A percentile compares a stretch with the other conserved stretches of the same genome.
Evolutionary conservation across 495 filamentous ascomycete species (phyloP).

Genomic region (Aspergillus ellipticus): DNA sequence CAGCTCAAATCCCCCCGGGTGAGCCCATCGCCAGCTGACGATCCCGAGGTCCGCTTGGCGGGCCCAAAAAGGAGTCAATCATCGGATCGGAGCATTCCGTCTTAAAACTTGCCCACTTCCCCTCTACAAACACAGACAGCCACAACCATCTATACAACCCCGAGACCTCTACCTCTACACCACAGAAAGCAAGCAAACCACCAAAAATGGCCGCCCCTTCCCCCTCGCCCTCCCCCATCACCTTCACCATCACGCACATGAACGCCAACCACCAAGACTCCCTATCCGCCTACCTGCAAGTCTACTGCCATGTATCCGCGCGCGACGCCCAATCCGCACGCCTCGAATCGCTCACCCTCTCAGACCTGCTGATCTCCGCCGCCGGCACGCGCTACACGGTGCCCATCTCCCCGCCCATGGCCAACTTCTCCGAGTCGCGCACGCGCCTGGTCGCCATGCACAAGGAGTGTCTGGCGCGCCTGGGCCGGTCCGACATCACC

Average conservation of each 20-base stretch:
- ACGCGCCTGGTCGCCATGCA: conserved; percentile 66
- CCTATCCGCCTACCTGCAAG: conserved; percentile 61
- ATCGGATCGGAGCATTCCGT: too few relatives aligned
- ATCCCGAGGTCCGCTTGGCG: too few relatives aligned
- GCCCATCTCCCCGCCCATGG: conserved; percentile 61
- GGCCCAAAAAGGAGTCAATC: too few relatives aligned
- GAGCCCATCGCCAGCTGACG: too few relatives aligned
- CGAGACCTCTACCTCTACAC: too few relatives aligned
- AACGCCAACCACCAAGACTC: conserved; percentile 70
- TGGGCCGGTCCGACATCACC: conserved; percentile 53
- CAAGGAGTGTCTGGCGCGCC: conserved; percentile 47
- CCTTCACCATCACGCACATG: conserved; percentile 74
- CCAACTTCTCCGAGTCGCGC: conserved; percentile 56
- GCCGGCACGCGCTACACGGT: conserved; percentile 50
- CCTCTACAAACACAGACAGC: too few relatives aligned
- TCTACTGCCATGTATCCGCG: conserved; percentile 51
- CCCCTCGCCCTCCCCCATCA: conserved; percentile 37
- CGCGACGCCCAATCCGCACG: conserved; percentile 44
- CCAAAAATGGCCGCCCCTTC: conserved; percentile 20
- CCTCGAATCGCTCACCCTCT: conserved; percentile 57
- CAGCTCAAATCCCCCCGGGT: too few relatives aligned
- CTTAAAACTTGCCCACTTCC: too few relatives aligned
- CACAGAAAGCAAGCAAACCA: too few relatives aligned
- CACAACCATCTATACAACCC: too few relatives aligned
- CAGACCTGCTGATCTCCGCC: conserved; percentile 50